A percentile compares a stretch with the other conserved stretches of the same genome.
Evolutionary conservation across 2,329 filamentous ascomycete species (phyloP).

Genomic region (Capronia coronata): DNA sequence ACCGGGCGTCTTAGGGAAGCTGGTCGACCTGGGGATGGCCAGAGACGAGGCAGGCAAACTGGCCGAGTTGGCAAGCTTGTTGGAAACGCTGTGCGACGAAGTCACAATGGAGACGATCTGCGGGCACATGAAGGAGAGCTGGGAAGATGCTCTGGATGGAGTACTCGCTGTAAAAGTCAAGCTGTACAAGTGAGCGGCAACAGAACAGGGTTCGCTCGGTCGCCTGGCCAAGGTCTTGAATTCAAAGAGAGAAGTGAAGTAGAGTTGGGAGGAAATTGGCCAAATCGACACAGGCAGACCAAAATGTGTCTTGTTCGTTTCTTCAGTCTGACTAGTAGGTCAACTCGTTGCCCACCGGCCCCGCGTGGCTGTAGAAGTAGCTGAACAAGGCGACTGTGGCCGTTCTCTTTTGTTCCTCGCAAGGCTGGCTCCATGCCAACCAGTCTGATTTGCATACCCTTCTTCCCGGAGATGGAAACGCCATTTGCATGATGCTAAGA

Average conservation of each 20-base stretch:
- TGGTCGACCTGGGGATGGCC: conserved; percentile 38
- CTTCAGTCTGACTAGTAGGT: not conserved
- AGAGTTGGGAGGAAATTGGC: not conserved
- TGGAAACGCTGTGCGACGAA: conserved; percentile 36
- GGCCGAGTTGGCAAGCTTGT: conserved; percentile 19
- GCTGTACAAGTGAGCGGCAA: conserved; percentile 8
- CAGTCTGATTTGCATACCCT: not conserved
- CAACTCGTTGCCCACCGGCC: not conserved
- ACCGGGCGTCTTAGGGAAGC: conserved; percentile 38
- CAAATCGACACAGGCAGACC: no score
- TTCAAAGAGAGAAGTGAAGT: not conserved
- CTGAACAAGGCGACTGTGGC: no score
- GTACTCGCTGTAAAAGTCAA: conserved; percentile 30
- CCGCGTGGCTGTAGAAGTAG: not conserved
- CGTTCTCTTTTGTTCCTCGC: no score
- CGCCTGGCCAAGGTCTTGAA: no score
- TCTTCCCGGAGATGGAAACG: conserved; percentile 3
- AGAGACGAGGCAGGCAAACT: conserved; percentile 3
- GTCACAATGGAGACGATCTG: conserved; percentile 39
- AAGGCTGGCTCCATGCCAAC: no score
- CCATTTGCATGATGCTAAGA: conserved; percentile 6
- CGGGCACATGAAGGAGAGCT: conserved; percentile 43
- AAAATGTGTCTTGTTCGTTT: not conserved
- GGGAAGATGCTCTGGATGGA: conserved; percentile 42
- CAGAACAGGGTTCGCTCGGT: not conserved